phyloP scores from a whole-genome alignment of 2,329 filamentous ascomycete species.

The Aotearoamyces nothofagi region DNA sequence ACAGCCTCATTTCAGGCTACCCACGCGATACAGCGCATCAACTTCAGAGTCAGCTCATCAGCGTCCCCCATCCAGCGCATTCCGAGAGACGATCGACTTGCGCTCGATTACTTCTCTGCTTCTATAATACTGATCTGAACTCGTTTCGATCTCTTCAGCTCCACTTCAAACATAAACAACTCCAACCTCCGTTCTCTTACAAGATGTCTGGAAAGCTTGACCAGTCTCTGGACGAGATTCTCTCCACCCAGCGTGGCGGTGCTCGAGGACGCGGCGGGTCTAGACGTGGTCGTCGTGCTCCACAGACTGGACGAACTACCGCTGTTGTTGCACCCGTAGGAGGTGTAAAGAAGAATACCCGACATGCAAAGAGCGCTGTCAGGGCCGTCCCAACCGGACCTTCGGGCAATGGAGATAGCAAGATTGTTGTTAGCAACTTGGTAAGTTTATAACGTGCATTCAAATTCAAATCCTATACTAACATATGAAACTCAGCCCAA shows the following conservation, averaged over 20 bases:
- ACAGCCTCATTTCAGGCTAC: conserved; percentile 2
- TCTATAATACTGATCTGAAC: conserved; percentile 17
- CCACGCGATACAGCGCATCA: too few relatives aligned
- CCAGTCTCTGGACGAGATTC: conserved; percentile 93
- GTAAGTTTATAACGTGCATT: conserved; percentile 38
- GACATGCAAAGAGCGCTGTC: conserved; percentile 39
- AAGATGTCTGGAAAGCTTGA: conserved; percentile 92
- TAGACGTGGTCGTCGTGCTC: conserved; percentile 34
- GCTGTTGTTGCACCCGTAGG: conserved; percentile 58
- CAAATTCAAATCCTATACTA: conserved; percentile 1
- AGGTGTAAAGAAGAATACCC: conserved; percentile 67
- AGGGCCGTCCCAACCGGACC: conserved; percentile 52
- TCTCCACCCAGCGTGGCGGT: conserved; percentile 48
- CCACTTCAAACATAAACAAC: conserved; percentile 9
- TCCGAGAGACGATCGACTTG: conserved; percentile 10
- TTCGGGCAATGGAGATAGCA: conserved; percentile 58
- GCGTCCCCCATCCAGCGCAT: conserved; percentile 11
- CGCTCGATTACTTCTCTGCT: conserved; percentile 11
- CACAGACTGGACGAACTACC: conserved; percentile 26
- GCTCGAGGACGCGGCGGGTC: conserved; percentile 19
- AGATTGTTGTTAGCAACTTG: conserved; percentile 97
- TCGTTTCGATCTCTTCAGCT: conserved; percentile 10
- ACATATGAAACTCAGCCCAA: conserved; percentile 46
- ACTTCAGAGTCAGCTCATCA: conserved; percentile 14
- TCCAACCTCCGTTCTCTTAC: too few relatives aligned